These are phyloP conservation scores for Coemansia sp. DNA, from an alignment of 192 early-diverging fungal species.

Conservation along the genomic window DNA sequence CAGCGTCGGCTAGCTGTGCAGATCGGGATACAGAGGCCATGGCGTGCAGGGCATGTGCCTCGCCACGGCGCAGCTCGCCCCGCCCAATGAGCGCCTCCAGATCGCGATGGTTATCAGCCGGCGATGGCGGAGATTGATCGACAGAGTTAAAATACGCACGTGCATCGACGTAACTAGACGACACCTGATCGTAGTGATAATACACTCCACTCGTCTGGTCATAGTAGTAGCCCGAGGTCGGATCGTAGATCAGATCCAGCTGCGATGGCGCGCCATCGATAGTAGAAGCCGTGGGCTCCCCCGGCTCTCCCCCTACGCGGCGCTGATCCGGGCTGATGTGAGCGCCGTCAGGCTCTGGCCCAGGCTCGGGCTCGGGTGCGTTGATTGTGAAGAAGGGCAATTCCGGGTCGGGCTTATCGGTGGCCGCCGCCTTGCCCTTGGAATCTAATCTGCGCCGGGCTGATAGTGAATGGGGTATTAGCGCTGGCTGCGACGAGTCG, in stretches of 20 bases:
- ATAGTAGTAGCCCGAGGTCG: constrained; percentile 42
- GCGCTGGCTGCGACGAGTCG: background rate
- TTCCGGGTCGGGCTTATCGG: background rate
- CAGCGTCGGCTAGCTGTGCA: constrained; percentile 17
- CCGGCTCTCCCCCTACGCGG: too few relatives aligned
- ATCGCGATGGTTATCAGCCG: constrained; percentile 12
- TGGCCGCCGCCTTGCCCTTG: background rate
- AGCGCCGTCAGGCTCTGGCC: too few relatives aligned
- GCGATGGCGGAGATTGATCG: constrained; percentile 3
- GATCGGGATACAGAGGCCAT: constrained; percentile 11
- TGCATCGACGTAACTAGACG: constrained; percentile 26
- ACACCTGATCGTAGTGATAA: constrained; percentile 27
- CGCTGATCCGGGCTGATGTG: too few relatives aligned
- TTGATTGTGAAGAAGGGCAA: constrained; percentile 31
- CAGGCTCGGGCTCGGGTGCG: too few relatives aligned
- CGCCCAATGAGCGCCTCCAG: constrained; percentile 33
- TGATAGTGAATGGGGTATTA: constrained; percentile 38
- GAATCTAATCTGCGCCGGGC: constrained; percentile 14
- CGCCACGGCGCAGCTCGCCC: constrained; percentile 21
- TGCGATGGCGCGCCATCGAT: background rate
- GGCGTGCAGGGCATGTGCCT: constrained; percentile 1
- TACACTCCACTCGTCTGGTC: constrained; percentile 18
- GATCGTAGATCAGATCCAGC: constrained; percentile 24
- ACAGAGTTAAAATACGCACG: background rate
- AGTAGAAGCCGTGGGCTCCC: too few relatives aligned